Evolutionary conservation across 2,329 filamentous ascomycete species (phyloP).

Genomic region (Sclerotinia spermophila): DNA sequence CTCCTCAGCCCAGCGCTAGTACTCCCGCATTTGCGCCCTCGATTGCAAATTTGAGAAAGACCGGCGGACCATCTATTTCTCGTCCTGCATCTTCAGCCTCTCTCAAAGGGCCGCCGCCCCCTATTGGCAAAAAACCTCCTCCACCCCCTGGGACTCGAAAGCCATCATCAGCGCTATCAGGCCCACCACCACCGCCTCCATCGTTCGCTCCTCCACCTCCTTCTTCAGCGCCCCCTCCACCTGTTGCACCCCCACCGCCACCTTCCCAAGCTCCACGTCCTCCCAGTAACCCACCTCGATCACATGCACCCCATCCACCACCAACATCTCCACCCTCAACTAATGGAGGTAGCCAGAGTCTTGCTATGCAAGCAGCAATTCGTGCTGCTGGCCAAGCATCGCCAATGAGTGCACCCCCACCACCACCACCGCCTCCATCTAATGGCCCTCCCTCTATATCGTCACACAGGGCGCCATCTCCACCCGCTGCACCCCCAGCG

Average conservation of each 20-base stretch:
- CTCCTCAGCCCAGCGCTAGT: slow-evolving; percentile 44
- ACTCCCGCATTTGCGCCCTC: slow-evolving; percentile 51
- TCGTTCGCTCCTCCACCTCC: slow-evolving; percentile 35
- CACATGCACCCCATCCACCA: slow-evolving; percentile 35
- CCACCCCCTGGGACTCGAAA: slow-evolving; percentile 58
- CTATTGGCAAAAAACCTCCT: slow-evolving; percentile 71
- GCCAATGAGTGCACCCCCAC: slow-evolving; percentile 39
- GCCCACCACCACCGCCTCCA: slow-evolving; percentile 37
- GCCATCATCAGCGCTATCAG: slow-evolving; percentile 43
- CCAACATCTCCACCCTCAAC: slow-evolving; percentile 39
- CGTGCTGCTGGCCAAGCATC: slow-evolving; percentile 44
- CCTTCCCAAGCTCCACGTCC: slow-evolving; percentile 38
- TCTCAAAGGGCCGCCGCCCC: slow-evolving; percentile 69
- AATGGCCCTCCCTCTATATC: slow-evolving; percentile 40
- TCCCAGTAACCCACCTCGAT: slow-evolving; percentile 37
- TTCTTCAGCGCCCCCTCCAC: slow-evolving; percentile 37
- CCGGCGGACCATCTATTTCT: slow-evolving; percentile 45
- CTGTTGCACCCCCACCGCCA: slow-evolving; percentile 36
- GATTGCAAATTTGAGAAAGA: slow-evolving; percentile 59
- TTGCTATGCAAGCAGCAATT: slow-evolving; percentile 46
- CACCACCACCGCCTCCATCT: slow-evolving; percentile 38
- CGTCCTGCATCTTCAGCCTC: slow-evolving; percentile 60
- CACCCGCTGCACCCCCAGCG: slow-evolving; percentile 36
- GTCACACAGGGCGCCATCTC: slow-evolving; percentile 39
- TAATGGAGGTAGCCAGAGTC: slow-evolving; percentile 36